A percentile compares a stretch with the other conserved stretches of the same genome.
Evolutionary conservation across 495 filamentous ascomycete genomes (phyloP).

Genomic region (Penicillium bialowiezense): DNA sequence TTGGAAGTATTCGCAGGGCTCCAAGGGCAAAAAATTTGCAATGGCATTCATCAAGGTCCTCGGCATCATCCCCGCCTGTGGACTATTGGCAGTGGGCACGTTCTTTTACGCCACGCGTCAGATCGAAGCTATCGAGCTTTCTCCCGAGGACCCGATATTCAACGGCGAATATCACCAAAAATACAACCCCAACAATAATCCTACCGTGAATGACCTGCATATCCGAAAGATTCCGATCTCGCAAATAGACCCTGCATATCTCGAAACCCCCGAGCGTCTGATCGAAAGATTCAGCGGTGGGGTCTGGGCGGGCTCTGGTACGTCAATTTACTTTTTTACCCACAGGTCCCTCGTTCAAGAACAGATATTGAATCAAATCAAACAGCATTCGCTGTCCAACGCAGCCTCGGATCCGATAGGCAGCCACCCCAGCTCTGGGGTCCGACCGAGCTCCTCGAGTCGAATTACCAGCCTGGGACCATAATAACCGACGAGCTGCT

Average conservation of each 20-base stretch:
- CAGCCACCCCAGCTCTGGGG: constrained; percentile 56
- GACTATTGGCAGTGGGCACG: neutral
- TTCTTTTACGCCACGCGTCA: constrained; percentile 10
- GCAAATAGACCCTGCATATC: constrained; percentile 54
- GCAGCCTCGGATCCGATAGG: constrained; percentile 15
- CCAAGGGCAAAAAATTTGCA: neutral
- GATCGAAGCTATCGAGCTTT: constrained; percentile 28
- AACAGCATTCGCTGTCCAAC: constrained; percentile 8
- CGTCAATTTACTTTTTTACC: too few species aligned
- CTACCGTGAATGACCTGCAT: constrained; percentile 53
- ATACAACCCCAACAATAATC: constrained; percentile 55
- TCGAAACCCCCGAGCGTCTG: constrained; percentile 44
- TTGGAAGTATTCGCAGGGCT: too few species aligned
- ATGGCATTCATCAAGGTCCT: neutral
- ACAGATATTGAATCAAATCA: neutral
- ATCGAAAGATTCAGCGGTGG: constrained; percentile 53
- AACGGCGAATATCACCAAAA: constrained; percentile 40
- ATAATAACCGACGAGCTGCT: constrained; percentile 62
- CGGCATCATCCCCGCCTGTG: neutral
- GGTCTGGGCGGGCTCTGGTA: constrained; percentile 54
- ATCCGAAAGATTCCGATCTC: constrained; percentile 50
- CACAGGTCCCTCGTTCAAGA: neutral
- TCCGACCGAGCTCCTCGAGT: constrained; percentile 40
- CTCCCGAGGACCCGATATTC: constrained; percentile 50
- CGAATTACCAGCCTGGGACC: constrained; percentile 52